A percentile compares a stretch with the other conserved stretches of the same genome.
Evolutionary conservation across 2,329 filamentous ascomycete species (phyloP).

Genomic region (Sporothrix curviconia): DNA sequence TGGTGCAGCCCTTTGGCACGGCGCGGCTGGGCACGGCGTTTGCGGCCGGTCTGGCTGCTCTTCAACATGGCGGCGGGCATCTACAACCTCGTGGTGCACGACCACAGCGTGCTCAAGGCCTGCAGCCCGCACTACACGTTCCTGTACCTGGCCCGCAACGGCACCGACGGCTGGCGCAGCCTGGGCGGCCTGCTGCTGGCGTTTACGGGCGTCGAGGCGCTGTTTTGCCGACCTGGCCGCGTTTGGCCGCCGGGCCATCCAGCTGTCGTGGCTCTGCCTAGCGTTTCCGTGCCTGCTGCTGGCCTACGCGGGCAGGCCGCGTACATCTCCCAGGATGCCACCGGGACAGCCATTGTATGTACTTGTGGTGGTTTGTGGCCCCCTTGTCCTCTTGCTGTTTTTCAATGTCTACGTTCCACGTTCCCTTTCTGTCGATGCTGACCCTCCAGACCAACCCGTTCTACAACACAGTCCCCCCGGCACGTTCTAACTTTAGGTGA

Average conservation of each 20-base stretch:
- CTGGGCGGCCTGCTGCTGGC: slow-evolving; percentile 66
- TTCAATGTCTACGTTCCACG: neutral
- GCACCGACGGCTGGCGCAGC: slow-evolving; percentile 54
- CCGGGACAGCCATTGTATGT: slow-evolving; percentile 53
- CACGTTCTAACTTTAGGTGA: slow-evolving; percentile 54
- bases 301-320: slow-evolving; percentile 67
- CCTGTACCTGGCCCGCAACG: slow-evolving; percentile 52
- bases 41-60: slow-evolving; percentile 60
- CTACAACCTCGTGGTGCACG: slow-evolving; percentile 50
- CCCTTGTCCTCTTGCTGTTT: neutral
- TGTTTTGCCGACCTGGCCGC: slow-evolving; percentile 75
- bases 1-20: slow-evolving; percentile 59
- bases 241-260: slow-evolving; percentile 63
- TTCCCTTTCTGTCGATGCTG: neutral
- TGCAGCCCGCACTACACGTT: slow-evolving; percentile 56
- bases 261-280: slow-evolving; percentile 64
- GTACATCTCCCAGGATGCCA: slow-evolving; percentile 53
- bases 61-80: slow-evolving; percentile 59
- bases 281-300: slow-evolving; percentile 60
- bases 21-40: slow-evolving; percentile 53
- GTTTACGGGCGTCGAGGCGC: slow-evolving; percentile 72
- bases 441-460: slow-evolving; percentile 55
- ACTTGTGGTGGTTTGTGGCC: slow-evolving; percentile 14
- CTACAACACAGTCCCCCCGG: slow-evolving; percentile 62
- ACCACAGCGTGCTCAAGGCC: slow-evolving; percentile 49